A percentile compares a stretch with the other conserved stretches of the same genome.
phyloP scores from a whole-genome alignment of 2,329 filamentous ascomycete species.

The Penicillium sp. region DNA sequence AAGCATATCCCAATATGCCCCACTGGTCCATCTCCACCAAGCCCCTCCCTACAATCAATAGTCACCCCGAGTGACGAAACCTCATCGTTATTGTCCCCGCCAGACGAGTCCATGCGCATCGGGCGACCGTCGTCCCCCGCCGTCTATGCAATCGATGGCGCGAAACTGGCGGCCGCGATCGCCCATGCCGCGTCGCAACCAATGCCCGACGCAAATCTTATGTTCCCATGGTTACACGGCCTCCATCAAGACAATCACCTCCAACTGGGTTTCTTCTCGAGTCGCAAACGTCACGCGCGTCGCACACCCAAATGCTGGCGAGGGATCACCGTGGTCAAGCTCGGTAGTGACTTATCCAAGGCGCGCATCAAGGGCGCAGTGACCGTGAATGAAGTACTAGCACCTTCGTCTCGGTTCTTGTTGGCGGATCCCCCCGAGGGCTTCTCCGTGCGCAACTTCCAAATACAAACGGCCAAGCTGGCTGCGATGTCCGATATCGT shows the following conservation, averaged over 20 bases:
- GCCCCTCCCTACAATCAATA: slow-evolving; percentile 59
- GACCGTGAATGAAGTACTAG: slow-evolving; percentile 76
- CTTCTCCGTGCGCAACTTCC: slow-evolving; percentile 95
- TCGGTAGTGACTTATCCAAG: slow-evolving; percentile 73
- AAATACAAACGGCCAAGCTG: slow-evolving; percentile 88
- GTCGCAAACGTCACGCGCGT: slow-evolving; percentile 69
- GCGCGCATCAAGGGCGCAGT: slow-evolving; percentile 86
- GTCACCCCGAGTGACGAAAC: slow-evolving; percentile 46
- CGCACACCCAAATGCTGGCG: slow-evolving; percentile 76
- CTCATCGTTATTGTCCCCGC: slow-evolving; percentile 74
- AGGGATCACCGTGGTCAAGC: slow-evolving; percentile 83
- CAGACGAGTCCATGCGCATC: slow-evolving; percentile 62
- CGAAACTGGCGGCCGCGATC: slow-evolving; percentile 70
- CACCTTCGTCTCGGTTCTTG: slow-evolving; percentile 67
- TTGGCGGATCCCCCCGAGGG: slow-evolving; percentile 82
- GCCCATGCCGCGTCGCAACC: slow-evolving; percentile 77
- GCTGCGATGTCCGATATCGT: slow-evolving; percentile 89
- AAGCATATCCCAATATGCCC: slow-evolving; percentile 89
- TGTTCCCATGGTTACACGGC: slow-evolving; percentile 97
- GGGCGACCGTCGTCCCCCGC: slow-evolving; percentile 53
- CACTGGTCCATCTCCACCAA: slow-evolving; percentile 68
- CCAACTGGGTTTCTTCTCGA: slow-evolving; percentile 86
- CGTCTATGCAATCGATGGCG: slow-evolving; percentile 73
- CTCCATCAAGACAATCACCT: slow-evolving; percentile 85
- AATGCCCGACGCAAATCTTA: slow-evolving; percentile 77